A percentile compares a stretch with the other conserved stretches of the same genome.
These are phyloP conservation scores for Apophysomyces variabilis DNA, from an alignment of 371 early-diverging fungal species.

Conservation along the genomic window DNA sequence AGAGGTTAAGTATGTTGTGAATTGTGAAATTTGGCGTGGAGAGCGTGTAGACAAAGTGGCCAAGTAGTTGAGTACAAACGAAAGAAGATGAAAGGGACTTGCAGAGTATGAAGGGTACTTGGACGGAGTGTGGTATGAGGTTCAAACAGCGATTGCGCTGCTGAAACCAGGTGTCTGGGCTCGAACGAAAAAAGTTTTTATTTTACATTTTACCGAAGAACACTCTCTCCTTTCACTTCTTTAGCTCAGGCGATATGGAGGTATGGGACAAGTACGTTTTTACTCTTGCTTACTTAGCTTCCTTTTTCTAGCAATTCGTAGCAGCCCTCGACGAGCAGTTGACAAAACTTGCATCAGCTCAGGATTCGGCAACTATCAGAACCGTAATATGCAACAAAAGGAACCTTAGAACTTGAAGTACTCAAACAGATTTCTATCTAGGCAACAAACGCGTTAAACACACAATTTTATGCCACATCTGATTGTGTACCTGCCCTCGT, in stretches of 20 bases:
- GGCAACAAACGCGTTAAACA: conserved; percentile 72
- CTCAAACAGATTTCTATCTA: conserved; percentile 18
- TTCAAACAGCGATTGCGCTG: background rate
- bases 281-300: background rate
- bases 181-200: conserved; percentile 22
- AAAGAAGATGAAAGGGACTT: no score
- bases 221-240: conserved; percentile 1
- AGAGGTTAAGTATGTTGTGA: no score
- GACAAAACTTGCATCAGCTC: conserved; percentile 47
- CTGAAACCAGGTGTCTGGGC: background rate
- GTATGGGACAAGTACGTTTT: conserved; percentile 7
- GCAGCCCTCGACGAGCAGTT: conserved; percentile 50
- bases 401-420: background rate
- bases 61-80: no score
- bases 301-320: conserved; percentile 42
- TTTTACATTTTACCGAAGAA: conserved; percentile 12
- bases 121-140: no score
- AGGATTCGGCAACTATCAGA: conserved; percentile 57
- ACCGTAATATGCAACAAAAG: conserved; percentile 31
- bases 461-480: conserved; percentile 65
- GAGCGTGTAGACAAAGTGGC: no score
- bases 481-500: conserved; percentile 78
- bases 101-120: no score
- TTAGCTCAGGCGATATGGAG: conserved; percentile 24
- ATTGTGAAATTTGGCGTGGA: no score